Evolutionary conservation across 805 yeast genomes (phyloP).

Genomic region (Zygosaccharomyces kombuchaensis): DNA sequence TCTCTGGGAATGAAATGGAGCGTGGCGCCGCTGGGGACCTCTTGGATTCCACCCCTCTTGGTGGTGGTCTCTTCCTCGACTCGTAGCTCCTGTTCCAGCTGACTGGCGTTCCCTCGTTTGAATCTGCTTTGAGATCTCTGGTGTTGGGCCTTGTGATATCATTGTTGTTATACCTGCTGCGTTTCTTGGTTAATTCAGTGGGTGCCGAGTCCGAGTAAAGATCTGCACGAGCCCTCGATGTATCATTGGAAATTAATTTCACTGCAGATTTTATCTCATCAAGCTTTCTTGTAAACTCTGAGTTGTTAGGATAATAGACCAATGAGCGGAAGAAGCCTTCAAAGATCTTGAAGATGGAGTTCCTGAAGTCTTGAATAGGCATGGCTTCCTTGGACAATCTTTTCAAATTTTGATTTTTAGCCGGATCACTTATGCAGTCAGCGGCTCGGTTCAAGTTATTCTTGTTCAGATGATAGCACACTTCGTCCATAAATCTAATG

Average conservation of each 20-base stretch:
- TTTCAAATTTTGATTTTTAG: conserved; percentile 9
- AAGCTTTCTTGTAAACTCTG: conserved; percentile 14
- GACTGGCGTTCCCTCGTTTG: conserved; percentile 3
- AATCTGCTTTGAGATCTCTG: conserved; percentile 1
- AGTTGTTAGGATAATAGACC: conserved; percentile 13
- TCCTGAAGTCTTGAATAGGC: conserved; percentile 14
- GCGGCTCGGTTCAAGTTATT: conserved; percentile 16
- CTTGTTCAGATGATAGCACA: conserved; percentile 13
- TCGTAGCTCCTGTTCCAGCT: conserved; percentile 4
- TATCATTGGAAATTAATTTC: conserved; percentile 7
- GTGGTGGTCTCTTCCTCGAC: conserved; percentile 4
- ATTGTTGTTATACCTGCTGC: conserved; percentile 18
- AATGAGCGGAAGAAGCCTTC: conserved; percentile 17
- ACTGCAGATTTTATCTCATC: conserved; percentile 11
- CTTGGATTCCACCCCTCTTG: conserved; percentile 3
- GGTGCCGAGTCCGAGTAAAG: conserved; percentile 14
- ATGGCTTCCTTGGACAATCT: conserved; percentile 7
- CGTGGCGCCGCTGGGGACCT: conserved; percentile 10
- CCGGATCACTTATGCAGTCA: conserved; percentile 15
- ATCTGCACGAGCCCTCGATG: conserved; percentile 7
- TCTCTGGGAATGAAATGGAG: conserved; percentile 11
- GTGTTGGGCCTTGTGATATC: not conserved
- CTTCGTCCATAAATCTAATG: conserved; percentile 21
- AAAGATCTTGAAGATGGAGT: conserved; percentile 6
- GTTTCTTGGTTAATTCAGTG: conserved; percentile 9